These are phyloP conservation scores for Pyrenophora graminea DNA, from an alignment of 2,329 filamentous ascomycete genomes.

Conservation along the genomic window DNA sequence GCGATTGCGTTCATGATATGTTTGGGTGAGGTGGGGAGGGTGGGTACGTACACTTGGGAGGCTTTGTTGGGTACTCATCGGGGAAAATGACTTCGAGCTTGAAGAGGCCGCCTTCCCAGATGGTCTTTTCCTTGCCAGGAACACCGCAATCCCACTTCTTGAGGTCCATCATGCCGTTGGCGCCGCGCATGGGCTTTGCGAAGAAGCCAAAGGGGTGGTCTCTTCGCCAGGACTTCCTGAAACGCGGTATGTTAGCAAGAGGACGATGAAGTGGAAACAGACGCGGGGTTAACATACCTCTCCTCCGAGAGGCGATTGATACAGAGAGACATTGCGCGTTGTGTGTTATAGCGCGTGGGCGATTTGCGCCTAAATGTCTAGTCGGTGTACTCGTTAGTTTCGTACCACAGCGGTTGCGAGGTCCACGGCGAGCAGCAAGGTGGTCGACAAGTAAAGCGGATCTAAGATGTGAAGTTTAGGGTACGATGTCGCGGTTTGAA, in stretches of 20 bases:
- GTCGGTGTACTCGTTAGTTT: no score
- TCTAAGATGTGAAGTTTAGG: neutral
- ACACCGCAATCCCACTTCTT: constrained; percentile 97
- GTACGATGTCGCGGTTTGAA: constrained; percentile 7
- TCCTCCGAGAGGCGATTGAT: constrained; percentile 66
- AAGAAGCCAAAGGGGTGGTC: constrained; percentile 98
- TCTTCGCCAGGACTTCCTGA: constrained; percentile 91
- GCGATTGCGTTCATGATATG: no score
- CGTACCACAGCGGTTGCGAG: no score
- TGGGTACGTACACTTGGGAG: constrained; percentile 82
- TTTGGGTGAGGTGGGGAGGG: neutral
- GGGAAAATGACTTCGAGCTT: constrained; percentile 93
- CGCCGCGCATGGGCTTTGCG: constrained; percentile 80
- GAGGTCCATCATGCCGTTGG: constrained; percentile 82
- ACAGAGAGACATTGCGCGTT: constrained; percentile 75
- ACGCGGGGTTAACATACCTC: constrained; percentile 30
- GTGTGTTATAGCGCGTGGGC: constrained; percentile 3
- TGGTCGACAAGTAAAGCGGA: neutral
- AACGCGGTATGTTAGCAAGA: neutral
- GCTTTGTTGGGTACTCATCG: constrained; percentile 98
- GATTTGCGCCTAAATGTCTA: constrained; percentile 9
- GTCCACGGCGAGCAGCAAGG: neutral
- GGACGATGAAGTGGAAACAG: neutral
- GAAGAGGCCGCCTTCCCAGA: constrained; percentile 97
- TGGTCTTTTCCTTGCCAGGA: constrained; percentile 92